Base-by-base conservation (phyloP, 352 stramenopile genomes). In the Vaucheria bursata region DNA sequence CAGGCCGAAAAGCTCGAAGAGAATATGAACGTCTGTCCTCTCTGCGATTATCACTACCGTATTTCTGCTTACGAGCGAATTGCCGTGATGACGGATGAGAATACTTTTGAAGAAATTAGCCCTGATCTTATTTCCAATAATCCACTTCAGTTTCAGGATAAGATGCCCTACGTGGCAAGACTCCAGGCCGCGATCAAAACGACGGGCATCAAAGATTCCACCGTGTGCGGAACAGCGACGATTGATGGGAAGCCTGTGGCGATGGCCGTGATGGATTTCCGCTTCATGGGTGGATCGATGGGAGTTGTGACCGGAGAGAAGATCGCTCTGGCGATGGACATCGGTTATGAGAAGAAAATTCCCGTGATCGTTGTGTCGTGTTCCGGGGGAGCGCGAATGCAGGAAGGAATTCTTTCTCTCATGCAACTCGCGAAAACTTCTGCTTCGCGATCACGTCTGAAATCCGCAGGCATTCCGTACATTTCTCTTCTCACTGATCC, bases 341-440 rank as follows among this genome's bases (percentile, higher is more conserved):
- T 77, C 53, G 82, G 66, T 0, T 50, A 36, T n/a, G 74, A 85
- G 52, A 64, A 83, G 29, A 5, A 65, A 12, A 52, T 83, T 29
- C 50, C 74, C 0, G 65, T 85, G 0, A 66, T 85, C 31, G 74
- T 84, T 33, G 53, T 75, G 52, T 86, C 78, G 77, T 33, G 39
- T n/a, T 80, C 79, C 25, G 82, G 82, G 59, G 82, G 82, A 29
- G 80, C 80, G 52, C 69, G 82, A 35, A 86, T 86, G 82, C 82
- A 86, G 73, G 82, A 86, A 68, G 82, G 82, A 8, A 86, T 79
- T 18, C 75, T 85, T 32, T 85, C 77, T 6, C 80, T 86, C 31
- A 86, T 86, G 82, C 82, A 86, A 74, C 85, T 86, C 76, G 82
- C 82, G 34, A 86, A 86, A 68, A 70, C 82, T 8, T 53, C 65